Evolutionary conservation across 1,139 yeast genomes (phyloP).

Genomic region (Yamadazyma sp.): DNA sequence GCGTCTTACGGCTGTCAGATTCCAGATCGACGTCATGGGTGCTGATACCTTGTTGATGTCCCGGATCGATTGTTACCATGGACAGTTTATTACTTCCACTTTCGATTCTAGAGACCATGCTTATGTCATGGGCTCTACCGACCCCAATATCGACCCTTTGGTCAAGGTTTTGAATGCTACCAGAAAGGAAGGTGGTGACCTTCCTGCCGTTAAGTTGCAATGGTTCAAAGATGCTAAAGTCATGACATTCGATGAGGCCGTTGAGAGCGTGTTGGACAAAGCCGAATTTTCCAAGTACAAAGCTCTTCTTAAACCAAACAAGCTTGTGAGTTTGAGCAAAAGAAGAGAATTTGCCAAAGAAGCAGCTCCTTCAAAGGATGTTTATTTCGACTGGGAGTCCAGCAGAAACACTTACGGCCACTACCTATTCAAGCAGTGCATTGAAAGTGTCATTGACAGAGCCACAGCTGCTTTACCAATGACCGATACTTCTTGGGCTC

Average conservation of each 20-base stretch:
- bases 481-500: conserved; percentile 58
- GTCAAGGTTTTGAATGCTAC: conserved; percentile 47
- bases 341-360: conserved; percentile 28
- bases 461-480: conserved; percentile 55
- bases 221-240: conserved; percentile 47
- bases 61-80: conserved; percentile 60
- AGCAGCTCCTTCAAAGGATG: conserved; percentile 24
- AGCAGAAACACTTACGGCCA: conserved; percentile 60
- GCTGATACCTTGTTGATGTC: conserved; percentile 59
- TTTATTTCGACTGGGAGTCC: conserved; percentile 57
- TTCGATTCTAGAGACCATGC: conserved; percentile 39
- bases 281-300: conserved; percentile 10
- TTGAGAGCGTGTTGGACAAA: conserved; percentile 19
- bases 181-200: conserved; percentile 7
- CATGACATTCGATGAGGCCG: conserved; percentile 53
- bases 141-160: conserved; percentile 41
- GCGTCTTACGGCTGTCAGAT: conserved; percentile 56
- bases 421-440: conserved; percentile 47
- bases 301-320: conserved; percentile 19
- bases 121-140: conserved; percentile 18
- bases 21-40: conserved; percentile 68
- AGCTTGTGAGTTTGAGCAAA: conserved; percentile 16
- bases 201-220: conserved; percentile 29
- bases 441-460: conserved; percentile 54
- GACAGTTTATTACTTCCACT: conserved; percentile 52